Conservation (phyloP, 2,329 filamentous ascomycete genomes). For the Diaporthe amygdali region DNA sequence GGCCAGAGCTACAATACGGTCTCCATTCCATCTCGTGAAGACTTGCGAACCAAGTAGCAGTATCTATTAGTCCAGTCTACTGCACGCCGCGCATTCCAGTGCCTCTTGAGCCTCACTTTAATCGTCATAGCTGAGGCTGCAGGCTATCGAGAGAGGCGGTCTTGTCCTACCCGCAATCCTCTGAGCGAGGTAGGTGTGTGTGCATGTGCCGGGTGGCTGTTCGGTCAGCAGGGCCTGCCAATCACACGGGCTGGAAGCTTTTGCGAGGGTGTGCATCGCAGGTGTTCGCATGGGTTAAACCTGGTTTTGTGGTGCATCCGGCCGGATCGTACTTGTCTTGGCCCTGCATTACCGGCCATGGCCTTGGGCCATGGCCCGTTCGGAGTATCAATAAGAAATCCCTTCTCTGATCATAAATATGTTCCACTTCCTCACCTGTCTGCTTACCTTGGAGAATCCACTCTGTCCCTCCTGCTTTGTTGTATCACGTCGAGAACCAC, state of each 20-base stretch:
- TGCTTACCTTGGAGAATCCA: too few relatives aligned
- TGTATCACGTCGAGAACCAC: neutral
- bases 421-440: neutral
- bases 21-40: neutral
- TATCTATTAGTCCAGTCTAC: neutral
- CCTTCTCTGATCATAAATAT: slow-evolving; percentile 11
- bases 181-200: neutral
- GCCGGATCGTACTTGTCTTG: slow-evolving; percentile 11
- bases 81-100: neutral
- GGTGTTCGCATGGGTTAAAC: slow-evolving; percentile 17
- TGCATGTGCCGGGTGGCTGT: slow-evolving; percentile 12
- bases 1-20: neutral
- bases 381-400: slow-evolving; percentile 19
- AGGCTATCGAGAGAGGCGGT: neutral
- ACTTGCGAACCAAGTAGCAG: neutral
- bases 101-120: neutral
- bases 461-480: neutral
- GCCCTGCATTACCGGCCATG: slow-evolving; percentile 3
- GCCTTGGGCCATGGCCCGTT: slow-evolving; percentile 22
- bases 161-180: neutral
- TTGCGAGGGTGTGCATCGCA: neutral
- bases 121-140: slow-evolving; percentile 2
- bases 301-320: slow-evolving; percentile 9
- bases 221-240: neutral
- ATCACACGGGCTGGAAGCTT: neutral